Evolutionary conservation across 2,329 filamentous ascomycete species (phyloP).

Genomic region (Curvularia verruculosa): DNA sequence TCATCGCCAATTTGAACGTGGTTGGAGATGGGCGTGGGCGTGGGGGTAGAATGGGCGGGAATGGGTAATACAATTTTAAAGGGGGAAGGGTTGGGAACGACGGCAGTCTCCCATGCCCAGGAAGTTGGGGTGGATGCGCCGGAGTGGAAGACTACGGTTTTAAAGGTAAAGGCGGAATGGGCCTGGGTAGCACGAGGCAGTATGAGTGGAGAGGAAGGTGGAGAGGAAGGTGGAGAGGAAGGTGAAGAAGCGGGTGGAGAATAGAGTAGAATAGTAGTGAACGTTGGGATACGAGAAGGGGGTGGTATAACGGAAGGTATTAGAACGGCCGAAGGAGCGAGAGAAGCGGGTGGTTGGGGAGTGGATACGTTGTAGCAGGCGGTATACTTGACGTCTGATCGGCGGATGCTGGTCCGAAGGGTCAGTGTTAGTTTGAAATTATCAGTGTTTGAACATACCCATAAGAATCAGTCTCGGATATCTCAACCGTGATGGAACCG

Average conservation of each 20-base stretch:
- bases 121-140: background rate
- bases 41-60: background rate
- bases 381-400: background rate
- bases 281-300: background rate
- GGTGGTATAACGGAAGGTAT: background rate
- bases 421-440: background rate
- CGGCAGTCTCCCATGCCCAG: no score
- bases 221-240: no score
- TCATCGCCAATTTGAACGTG: background rate
- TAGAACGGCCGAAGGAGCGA: background rate
- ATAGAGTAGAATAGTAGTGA: no score
- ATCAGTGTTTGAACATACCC: background rate
- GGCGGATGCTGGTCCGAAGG: background rate
- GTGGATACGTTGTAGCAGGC: background rate
- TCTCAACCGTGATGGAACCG: slow-evolving; percentile 1
- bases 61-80: background rate
- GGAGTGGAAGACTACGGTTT: no score
- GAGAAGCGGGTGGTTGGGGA: background rate
- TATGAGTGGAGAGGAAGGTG: no score
- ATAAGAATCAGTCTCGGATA: slow-evolving; percentile 8
- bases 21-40: background rate
- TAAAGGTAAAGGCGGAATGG: no score
- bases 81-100: no score
- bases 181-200: no score
- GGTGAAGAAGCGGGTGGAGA: no score